phyloP scores from a whole-genome alignment of 1,284 basidiomycete genomes.

The Moesziomyces aphidis region DNA sequence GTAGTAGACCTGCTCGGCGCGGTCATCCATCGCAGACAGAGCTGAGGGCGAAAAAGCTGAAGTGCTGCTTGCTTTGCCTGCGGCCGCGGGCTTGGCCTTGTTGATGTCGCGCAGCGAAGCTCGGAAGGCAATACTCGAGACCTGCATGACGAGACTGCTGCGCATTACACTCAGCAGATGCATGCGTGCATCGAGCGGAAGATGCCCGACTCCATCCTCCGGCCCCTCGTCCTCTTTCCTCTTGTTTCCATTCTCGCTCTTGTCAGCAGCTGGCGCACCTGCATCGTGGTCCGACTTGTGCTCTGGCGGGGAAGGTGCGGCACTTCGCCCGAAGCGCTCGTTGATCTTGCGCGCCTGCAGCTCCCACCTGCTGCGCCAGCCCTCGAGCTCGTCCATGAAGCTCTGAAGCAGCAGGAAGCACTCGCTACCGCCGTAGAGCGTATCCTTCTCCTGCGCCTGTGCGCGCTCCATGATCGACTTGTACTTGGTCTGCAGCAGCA shows the following conservation, averaged over 20 bases:
- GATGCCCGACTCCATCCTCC: conserved; percentile 14
- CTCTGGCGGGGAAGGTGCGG: background rate
- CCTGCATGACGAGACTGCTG: conserved; percentile 49
- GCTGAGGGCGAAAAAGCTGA: conserved; percentile 29
- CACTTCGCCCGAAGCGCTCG: conserved; percentile 25
- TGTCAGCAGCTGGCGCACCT: background rate
- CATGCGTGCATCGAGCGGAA: conserved; percentile 29
- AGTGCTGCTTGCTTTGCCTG: conserved; percentile 8
- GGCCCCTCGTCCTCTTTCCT: background rate
- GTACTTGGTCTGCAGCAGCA: conserved; percentile 49
- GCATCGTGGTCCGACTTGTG: background rate
- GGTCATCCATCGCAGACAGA: conserved; percentile 41
- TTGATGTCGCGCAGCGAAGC: conserved; percentile 45
- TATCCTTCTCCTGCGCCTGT: conserved; percentile 43
- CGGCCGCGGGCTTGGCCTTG: conserved; percentile 31
- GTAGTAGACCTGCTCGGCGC: conserved; percentile 46
- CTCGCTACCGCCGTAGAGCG: conserved; percentile 35
- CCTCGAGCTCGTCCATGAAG: conserved; percentile 47
- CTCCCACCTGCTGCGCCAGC: conserved; percentile 43
- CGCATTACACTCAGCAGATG: conserved; percentile 42
- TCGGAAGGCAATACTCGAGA: conserved; percentile 47
- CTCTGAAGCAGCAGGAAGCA: conserved; percentile 45
- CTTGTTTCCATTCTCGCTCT: background rate
- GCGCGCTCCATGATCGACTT: conserved; percentile 50
- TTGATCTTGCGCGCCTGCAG: conserved; percentile 43